Conservation (phyloP, 768 basidiomycete species). For the Daedaleopsis sinensis region DNA sequence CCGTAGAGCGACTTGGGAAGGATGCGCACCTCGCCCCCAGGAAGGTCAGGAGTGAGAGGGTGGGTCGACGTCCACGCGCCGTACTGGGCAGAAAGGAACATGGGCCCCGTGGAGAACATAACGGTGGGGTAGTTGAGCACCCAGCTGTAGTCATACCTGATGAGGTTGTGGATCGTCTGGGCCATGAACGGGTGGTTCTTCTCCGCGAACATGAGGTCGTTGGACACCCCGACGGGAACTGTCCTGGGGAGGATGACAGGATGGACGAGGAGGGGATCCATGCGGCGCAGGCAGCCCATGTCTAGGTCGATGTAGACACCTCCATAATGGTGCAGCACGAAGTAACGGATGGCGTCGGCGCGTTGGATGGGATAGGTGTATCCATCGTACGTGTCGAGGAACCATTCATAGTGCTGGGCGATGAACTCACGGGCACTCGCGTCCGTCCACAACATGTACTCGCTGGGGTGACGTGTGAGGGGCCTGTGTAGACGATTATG, state of each 20-base stretch:
- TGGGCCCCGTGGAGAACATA: conserved; percentile 99
- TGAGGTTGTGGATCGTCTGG: conserved; percentile 90
- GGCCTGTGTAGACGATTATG: conserved; percentile 6
- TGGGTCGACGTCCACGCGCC: conserved; percentile 80
- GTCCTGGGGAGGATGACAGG: conserved; percentile 93
- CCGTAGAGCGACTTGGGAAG: conserved; percentile 97
- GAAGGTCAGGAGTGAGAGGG: conserved; percentile 50
- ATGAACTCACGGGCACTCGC: conserved; percentile 89
- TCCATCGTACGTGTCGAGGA: conserved; percentile 89
- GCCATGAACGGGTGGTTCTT: conserved; percentile 87
- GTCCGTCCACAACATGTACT: conserved; percentile 99
- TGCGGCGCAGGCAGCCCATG: conserved; percentile 85
- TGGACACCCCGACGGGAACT: conserved; percentile 95
- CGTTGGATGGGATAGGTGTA: conserved; percentile 94
- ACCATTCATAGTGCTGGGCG: conserved; percentile 85
- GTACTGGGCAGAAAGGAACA: conserved; percentile 97
- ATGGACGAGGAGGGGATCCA: conserved; percentile 85
- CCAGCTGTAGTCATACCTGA: conserved; percentile 92
- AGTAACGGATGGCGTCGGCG: conserved; percentile 97
- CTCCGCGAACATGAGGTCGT: conserved; percentile 94
- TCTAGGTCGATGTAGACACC: conserved; percentile 97
- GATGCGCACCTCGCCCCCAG: conserved; percentile 80
- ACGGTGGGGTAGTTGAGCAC: conserved; percentile 98
- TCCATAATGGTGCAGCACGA: conserved; percentile 93
- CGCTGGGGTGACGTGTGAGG: conserved; percentile 49